These are phyloP conservation scores for Iris pallida DNA, from an alignment of 116 monocot species.

Conservation along the genomic window DNA sequence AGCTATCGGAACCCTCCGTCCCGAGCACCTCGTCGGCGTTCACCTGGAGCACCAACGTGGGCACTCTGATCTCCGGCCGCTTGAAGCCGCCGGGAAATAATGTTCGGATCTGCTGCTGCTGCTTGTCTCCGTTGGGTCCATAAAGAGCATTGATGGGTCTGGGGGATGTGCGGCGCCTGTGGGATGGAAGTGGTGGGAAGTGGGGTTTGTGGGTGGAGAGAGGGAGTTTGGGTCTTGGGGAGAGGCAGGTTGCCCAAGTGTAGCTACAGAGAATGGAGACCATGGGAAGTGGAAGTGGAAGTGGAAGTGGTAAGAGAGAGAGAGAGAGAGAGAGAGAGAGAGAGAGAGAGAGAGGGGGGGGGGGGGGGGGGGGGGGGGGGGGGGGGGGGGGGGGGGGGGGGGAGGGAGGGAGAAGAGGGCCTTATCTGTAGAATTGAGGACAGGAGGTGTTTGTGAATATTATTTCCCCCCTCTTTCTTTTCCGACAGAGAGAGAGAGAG, in stretches of 20 bases:
- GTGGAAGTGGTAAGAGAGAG: background rate
- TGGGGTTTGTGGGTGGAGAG: constrained; percentile 8
- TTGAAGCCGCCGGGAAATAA: constrained; percentile 85
- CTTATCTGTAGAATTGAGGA: no score
- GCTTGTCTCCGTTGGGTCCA: background rate
- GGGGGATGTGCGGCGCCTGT: background rate
- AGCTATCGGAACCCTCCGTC: background rate
- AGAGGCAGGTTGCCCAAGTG: constrained; percentile 10
- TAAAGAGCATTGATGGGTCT: background rate
- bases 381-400: no score
- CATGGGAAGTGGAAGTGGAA: constrained; percentile 17
- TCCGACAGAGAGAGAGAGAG: no score
- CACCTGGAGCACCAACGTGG: constrained; percentile 50
- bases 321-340: background rate
- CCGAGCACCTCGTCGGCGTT: constrained; percentile 41
- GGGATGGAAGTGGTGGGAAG: constrained; percentile 1
- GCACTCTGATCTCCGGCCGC: constrained; percentile 72
- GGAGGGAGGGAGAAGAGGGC: no score
- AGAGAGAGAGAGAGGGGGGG: no score
- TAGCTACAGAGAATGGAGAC: constrained; percentile 34
- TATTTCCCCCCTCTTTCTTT: no score
- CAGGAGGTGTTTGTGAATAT: no score
- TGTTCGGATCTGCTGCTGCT: constrained; percentile 26
- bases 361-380: no score
- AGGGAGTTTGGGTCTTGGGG: constrained; percentile 14